Evolutionary conservation across 345 rosid species (phyloP), one percentile per base, ranked within the genome.

Genomic region (Psidium guajava): DNA sequence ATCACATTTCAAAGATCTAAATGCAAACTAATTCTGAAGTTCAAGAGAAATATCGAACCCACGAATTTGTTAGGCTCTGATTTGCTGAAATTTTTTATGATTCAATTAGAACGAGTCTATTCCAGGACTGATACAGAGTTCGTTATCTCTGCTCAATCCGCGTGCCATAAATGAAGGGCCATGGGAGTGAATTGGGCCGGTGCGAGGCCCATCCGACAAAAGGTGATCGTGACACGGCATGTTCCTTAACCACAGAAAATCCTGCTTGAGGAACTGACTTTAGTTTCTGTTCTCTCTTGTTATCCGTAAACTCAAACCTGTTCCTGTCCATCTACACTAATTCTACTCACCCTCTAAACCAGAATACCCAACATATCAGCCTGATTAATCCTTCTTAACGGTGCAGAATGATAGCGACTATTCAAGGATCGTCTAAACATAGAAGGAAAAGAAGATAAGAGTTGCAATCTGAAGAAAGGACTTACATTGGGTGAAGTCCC

Each of bases 401-500:
- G 82, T 44, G 83, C 57, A 54, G 40, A 52, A 54, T 15, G 4
- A 51, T 52, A 28, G 54, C 14, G 58, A 16, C 13, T 52, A 36
- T 82, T 52, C 36, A 44, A 9, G 36, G 24, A n/a, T 50, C 42
- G 27, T 82, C 28, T 81, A 47, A 81, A 8, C 36, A 50, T 8
- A 32, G 42, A n/a, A 56, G 10, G 40, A 69, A 84, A 64, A 15
- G n/a, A 14, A 40, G 40, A 61, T 21, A 49, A 49, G 80, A 59
- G 32, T 49, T 56, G 40, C 53, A 83, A 83, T n/a, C 50, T 69
- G 77, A 69, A 69, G 24, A 69, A 18, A 32, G 52, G 44, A 56
- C 98, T 95, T 92, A 97, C 99, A 97, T 96, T 54, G 99, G 99
- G 83, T 97, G 99, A 82, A 97, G 89, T 32, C 99, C 99, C 95